Base-by-base conservation (phyloP, 164 flowering plant genomes). In the Umbilicus rupestris region DNA sequence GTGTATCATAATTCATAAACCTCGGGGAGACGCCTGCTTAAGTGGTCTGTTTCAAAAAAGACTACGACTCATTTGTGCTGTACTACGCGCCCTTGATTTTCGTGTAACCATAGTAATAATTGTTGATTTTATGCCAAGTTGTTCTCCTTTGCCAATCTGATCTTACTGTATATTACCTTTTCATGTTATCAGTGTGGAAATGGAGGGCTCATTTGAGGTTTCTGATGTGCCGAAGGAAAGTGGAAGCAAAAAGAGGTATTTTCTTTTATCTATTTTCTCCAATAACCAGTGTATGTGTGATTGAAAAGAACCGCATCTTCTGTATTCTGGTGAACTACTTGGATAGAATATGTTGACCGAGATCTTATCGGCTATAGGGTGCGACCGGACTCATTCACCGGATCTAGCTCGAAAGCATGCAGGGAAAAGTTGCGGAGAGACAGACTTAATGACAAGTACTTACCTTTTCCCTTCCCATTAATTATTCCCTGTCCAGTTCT, bases 241-340 rank as follows among this genome's bases (percentile, higher is more conserved):
- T 46, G 78, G 78, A 68, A 67, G 81, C 26, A 82, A 78, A 52
- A 84, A 84, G 79, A 80, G 88, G 88, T 82, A 69, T 63, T 15
- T n/a, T n/a, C n/a, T n/a, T n/a, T n/a, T n/a, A n/a, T n/a, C n/a
- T n/a, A n/a, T n/a, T n/a, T n/a, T n/a, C n/a, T n/a, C n/a, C n/a
- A n/a, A n/a, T n/a, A n/a, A n/a, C n/a, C n/a, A n/a, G n/a, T n/a
- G n/a, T n/a, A n/a, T n/a, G n/a, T n/a, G n/a, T n/a, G n/a, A n/a
- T n/a, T n/a, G n/a, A n/a, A n/a, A n/a, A n/a, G n/a, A n/a, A n/a
- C n/a, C n/a, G n/a, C n/a, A n/a, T n/a, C n/a, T n/a, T n/a, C n/a
- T n/a, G n/a, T n/a, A n/a, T n/a, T n/a, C n/a, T n/a, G n/a, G n/a
- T n/a, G n/a, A n/a, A n/a, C n/a, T n/a, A n/a, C n/a, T n/a, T n/a